Base-by-base conservation (phyloP, 139 green algal genomes). In the Chlorella sp. region DNA sequence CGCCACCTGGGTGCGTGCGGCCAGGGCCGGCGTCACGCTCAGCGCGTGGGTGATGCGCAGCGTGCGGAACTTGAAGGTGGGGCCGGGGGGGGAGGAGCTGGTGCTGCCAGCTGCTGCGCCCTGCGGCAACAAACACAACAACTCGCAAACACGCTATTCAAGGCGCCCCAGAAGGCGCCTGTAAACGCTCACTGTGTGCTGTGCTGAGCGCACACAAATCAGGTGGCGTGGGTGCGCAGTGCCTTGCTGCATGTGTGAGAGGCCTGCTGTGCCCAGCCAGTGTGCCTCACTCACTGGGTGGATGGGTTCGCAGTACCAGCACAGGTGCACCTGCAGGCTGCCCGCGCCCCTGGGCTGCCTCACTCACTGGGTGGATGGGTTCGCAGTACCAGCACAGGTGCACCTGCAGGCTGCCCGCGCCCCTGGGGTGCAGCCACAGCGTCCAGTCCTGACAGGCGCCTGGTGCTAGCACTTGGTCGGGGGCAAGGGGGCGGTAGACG, bases 341-440 rank as follows among this genome's bases (percentile, higher is more conserved):
- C 84, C 87, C 26, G 74, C 5, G 6, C 59, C 51, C 2, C 62
- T 63, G 5, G 81, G 81, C 29, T 24, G 69, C 35, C 51, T 5
- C n/a, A 14, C 31, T 42, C 17, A 1, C 51, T 6, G 31, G 17
- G 55, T 80, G 69, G 65, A 26, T 29, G 0, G 84, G 84, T 65
- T 91, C 82, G 34, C 77, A 88, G 70, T 83, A 88, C 73, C 80
- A 88, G 10, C 80, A 74, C 14, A 79, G 62, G 35, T 86, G 65
- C 34, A 89, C 76, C 33, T 55, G 51, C 31, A 88, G 60, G 4
- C 35, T 42, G 26, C 84, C 87, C 26, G 74, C 5, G 6, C 59
- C 51, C 2, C 62, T 63, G 5, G 81, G 81, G 72, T 91, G 84
- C 69, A 90, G 49, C 84, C 85, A 88, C 75, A 91, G 36, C 29